A percentile compares a stretch with the other conserved stretches of the same genome.
Evolutionary conservation across 495 filamentous ascomycete genomes (phyloP).

Genomic region (Penicillium diatomitis): DNA sequence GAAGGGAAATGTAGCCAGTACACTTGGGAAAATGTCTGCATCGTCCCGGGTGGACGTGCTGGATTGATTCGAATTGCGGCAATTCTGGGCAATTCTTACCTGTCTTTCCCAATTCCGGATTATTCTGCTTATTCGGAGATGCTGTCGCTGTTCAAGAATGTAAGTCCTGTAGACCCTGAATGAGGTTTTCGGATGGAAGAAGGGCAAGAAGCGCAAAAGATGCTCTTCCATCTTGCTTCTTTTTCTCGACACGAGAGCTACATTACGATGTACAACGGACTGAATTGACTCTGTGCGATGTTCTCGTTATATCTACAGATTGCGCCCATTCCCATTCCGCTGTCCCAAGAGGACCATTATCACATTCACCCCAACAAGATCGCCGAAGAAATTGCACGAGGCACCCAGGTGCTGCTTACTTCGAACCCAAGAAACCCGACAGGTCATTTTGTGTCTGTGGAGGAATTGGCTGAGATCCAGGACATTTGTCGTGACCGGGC

Average conservation of each 20-base stretch:
- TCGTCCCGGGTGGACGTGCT: conserved; percentile 88
- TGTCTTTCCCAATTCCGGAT: conserved; percentile 77
- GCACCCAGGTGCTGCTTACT: conserved; percentile 79
- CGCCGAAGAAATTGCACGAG: conserved; percentile 78
- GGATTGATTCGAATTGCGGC: conserved; percentile 92
- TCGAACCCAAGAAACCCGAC: conserved; percentile 97
- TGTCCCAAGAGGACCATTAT: conserved; percentile 75
- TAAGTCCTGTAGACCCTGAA: conserved; percentile 20
- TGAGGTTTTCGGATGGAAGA: too few species aligned
- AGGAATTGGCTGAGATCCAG: conserved; percentile 78
- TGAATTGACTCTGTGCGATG: conserved; percentile 1
- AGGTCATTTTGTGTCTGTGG: conserved; percentile 72
- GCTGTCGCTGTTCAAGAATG: conserved; percentile 83
- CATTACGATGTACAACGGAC: background rate
- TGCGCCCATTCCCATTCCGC: conserved; percentile 78
- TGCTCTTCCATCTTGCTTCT: too few species aligned
- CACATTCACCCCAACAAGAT: conserved; percentile 90
- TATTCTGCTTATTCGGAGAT: conserved; percentile 92
- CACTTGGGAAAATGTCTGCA: conserved; percentile 98
- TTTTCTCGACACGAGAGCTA: too few species aligned
- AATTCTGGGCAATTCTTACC: conserved; percentile 83
- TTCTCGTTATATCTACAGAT: conserved; percentile 44
- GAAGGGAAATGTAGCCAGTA: conserved; percentile 84
- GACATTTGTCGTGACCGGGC: conserved; percentile 84
- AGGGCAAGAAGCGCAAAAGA: too few species aligned